Base-by-base conservation (phyloP, 176 grass and related monocot species). In the Leersia perrieri region DNA sequence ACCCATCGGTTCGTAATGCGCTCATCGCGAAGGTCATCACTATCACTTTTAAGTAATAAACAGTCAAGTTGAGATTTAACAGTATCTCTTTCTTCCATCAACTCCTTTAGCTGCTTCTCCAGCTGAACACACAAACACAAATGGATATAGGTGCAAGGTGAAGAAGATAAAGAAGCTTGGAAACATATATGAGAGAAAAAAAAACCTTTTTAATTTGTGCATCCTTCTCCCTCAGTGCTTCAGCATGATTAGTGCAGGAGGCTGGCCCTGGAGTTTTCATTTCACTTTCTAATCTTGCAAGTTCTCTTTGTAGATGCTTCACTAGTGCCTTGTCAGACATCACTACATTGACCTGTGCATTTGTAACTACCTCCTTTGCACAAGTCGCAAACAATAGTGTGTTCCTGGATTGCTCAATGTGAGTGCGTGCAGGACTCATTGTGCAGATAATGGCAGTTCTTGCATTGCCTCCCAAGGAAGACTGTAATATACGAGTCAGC, bases 361-460 rank as follows among this genome's bases (percentile, higher is more conserved):
- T 99, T 74, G 93, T 94, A 75, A 89, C 76, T 13, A 99, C 97
- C 60, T 99, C 89, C 68, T 96, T 96, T 42, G 97, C 90, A 22
- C 97, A 96, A 76, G 87, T 96, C 0, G 97, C 97, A 22, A 99
- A 99, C 31, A 99, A 80, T 66, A 99, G 91, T 42, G 97, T 93
- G 64, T 99, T 99, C 76, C 90, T 87, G 36, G 93, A 95, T 85
- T 99, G 96, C 81, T 99, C 93, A 9, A 93, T 86, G 72, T 99
- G 96, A 82, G 76, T 87, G 53, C 87, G 82, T 23, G 93, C 93
- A 30, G 93, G 96, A 76, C 96, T 99, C 93, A 99, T 93, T 35
- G 93, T 99, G 76, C 96, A 99, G 65, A 99, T 88, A 58, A 99
- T 91, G 49, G 90, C 90, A 15, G 93, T 99, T 86, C 96, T 93